A percentile compares a stretch with the other conserved stretches of the same genome.
Conservation (phyloP, 768 basidiomycete species). For the Neoboletus brunneissimus region DNA sequence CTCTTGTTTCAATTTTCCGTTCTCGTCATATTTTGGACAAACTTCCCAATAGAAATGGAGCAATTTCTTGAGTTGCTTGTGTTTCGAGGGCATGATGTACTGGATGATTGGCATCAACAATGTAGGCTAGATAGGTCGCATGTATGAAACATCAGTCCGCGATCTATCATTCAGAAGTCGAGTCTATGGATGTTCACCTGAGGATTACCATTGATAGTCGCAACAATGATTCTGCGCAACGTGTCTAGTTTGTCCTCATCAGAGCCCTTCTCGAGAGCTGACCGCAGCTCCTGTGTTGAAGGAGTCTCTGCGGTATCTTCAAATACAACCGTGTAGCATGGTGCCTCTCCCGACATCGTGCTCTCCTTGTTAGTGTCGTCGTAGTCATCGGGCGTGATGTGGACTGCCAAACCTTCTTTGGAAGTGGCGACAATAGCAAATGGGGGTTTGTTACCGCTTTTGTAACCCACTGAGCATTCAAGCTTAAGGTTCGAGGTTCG, state of each 20-base stretch:
- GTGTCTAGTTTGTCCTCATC: constrained; percentile 97
- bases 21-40: constrained; percentile 96
- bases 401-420: not conserved
- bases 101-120: constrained; percentile 98
- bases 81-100: constrained; percentile 92
- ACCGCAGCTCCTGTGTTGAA: constrained; percentile 77
- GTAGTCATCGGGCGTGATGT: constrained; percentile 7
- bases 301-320: constrained; percentile 74
- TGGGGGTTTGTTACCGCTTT: constrained; percentile 11
- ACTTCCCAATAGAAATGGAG: constrained; percentile 97
- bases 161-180: not conserved
- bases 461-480: not conserved
- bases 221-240: constrained; percentile 88
- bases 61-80: constrained; percentile 96
- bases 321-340: constrained; percentile 77
- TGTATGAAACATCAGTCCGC: not conserved
- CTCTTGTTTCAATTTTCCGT: constrained; percentile 97
- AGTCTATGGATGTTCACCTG: constrained; percentile 53
- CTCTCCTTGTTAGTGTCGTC: constrained; percentile 7
- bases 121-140: constrained; percentile 53
- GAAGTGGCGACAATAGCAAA: not conserved
- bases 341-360: constrained; percentile 47
- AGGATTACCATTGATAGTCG: constrained; percentile 91
- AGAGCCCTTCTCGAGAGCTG: constrained; percentile 87
- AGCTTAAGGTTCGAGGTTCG: too few relatives aligned